phyloP scores from a whole-genome alignment of 306 rosid species.

The Malus sieversii region DNA sequence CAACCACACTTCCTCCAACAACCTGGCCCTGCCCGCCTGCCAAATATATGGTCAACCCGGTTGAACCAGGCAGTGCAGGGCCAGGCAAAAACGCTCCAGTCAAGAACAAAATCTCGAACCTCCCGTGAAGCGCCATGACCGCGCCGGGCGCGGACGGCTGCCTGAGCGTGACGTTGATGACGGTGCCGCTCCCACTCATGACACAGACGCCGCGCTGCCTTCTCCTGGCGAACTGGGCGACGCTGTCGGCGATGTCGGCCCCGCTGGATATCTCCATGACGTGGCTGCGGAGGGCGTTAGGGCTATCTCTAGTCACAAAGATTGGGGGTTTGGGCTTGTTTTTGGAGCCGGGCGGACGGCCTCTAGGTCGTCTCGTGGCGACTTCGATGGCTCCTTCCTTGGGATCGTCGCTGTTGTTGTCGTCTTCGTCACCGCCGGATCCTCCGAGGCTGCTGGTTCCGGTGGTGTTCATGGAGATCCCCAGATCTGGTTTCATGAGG shows the following conservation, averaged over 20 bases:
- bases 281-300: slow-evolving; percentile 76
- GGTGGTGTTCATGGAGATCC: slow-evolving; percentile 48
- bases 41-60: slow-evolving; percentile 27
- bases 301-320: slow-evolving; percentile 76
- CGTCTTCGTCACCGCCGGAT: slow-evolving; percentile 45
- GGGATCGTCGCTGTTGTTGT: slow-evolving; percentile 62
- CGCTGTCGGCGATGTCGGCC: slow-evolving; percentile 49
- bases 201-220: slow-evolving; percentile 68
- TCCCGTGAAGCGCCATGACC: slow-evolving; percentile 62
- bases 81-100: slow-evolving; percentile 69
- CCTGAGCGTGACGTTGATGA: slow-evolving; percentile 58
- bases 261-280: slow-evolving; percentile 82
- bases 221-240: slow-evolving; percentile 60
- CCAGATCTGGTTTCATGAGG: slow-evolving; percentile 56
- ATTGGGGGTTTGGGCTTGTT: slow-evolving; percentile 77
- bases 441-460: slow-evolving; percentile 14
- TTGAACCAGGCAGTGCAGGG: slow-evolving; percentile 53
- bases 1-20: slow-evolving; percentile 71
- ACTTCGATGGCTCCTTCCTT: slow-evolving; percentile 58
- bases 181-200: slow-evolving; percentile 64
- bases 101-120: slow-evolving; percentile 66
- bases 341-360: slow-evolving; percentile 69
- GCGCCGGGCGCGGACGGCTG: slow-evolving; percentile 54
- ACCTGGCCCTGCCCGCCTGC: slow-evolving; percentile 78
- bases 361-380: slow-evolving; percentile 47